Percentiles rank a stretch among this genome's conserved stretches.
Evolutionary conservation across 2,329 filamentous ascomycete genomes (phyloP).

Genomic region (Sclerotinia spermophila): DNA sequence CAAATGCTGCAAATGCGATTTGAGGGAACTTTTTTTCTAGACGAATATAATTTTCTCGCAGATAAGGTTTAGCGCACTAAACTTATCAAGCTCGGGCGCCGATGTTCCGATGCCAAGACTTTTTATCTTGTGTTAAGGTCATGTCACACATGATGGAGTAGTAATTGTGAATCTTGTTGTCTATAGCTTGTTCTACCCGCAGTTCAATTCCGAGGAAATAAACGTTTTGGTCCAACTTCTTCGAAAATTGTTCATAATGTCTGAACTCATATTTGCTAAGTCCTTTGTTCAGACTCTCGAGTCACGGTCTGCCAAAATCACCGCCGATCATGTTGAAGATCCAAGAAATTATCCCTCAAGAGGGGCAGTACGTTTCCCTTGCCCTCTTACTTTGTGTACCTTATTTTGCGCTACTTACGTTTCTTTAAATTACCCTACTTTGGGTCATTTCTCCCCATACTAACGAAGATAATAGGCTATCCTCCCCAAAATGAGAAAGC

Average conservation of each 20-base stretch:
- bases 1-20: conserved; percentile 16
- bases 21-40: conserved; percentile 24
- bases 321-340: conserved; percentile 88
- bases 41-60: conserved; percentile 23
- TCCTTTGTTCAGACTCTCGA: conserved; percentile 78
- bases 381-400: background rate
- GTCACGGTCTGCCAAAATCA: conserved; percentile 72
- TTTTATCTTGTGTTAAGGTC: background rate
- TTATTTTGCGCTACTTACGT: background rate
- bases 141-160: background rate
- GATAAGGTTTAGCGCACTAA: conserved; percentile 29
- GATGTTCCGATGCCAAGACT: conserved; percentile 23
- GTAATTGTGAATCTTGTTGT: background rate
- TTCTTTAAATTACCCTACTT: background rate
- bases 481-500: conserved; percentile 62
- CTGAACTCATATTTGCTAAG: conserved; percentile 82
- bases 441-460: conserved; percentile 5
- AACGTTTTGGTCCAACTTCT: background rate
- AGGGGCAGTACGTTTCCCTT: conserved; percentile 61
- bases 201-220: background rate
- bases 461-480: conserved; percentile 53
- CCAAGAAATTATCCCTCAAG: conserved; percentile 72
- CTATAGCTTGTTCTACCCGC: background rate
- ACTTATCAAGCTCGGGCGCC: conserved; percentile 19
- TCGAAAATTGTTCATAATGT: conserved; percentile 50